Evolutionary conservation across 1,284 basidiomycete genomes (phyloP), one percentile per base, ranked within the genome.

Genomic region (Butyriboletus appendiculatus): DNA sequence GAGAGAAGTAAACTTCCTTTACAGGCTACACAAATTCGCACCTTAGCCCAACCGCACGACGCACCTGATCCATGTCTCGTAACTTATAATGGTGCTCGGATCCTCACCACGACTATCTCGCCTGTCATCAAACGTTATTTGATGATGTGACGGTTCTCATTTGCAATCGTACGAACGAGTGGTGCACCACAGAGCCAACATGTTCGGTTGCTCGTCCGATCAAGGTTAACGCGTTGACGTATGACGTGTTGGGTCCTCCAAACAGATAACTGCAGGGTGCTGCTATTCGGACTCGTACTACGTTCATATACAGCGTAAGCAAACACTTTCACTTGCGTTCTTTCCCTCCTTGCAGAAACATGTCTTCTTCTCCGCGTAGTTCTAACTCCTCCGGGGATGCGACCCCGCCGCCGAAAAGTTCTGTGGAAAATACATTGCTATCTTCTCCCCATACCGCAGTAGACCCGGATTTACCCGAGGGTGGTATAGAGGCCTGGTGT

Each of bases 381-480:
- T 43, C 35, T n/a, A 33, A 0, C 5, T 14, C 77, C 74, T 73
- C 73, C 3, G 24, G 45, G 75, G 42, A 76, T 73, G 26, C 70
- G 68, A n/a, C 56, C 69, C 6, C 72, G 63, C 56, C 26, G 48
- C 75, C 15, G 60, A 73, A 44, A 65, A 71, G 11, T 49, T 53
- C 16, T 42, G 44, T 10, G 56, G 65, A 30, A 34, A 62, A 28
- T 16, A 52, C 12, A 2, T 18, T 20, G 14, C 0, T n/a, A 35
- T 44, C 47, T 14, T 48, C 46, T 22, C 18, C 59, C 2, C 30
- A 38, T 16, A 5, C 33, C 2, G 1, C 15, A 8, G 10, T 15
- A 4, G 49, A 54, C 7, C 58, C 22, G 42, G 59, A 57, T 3
- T 34, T 59, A 8, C 57, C 67, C 0, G 67, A 69, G 7, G 69